Base-by-base conservation (phyloP, 352 stramenopile genomes). In the Pythium plurisporium region DNA sequence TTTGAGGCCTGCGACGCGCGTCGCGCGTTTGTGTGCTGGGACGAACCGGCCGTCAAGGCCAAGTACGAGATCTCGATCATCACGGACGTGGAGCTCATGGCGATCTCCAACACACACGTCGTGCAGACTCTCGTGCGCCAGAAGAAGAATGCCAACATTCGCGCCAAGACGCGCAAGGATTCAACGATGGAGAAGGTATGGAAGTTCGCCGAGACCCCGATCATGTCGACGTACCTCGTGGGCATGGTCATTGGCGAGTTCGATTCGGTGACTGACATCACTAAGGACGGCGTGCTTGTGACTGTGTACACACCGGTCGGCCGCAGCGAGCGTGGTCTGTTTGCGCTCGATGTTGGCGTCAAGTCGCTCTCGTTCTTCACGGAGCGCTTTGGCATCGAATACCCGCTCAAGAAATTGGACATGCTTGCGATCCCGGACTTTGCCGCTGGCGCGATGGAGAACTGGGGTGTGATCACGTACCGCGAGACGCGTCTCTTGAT, bases 161-260 rank as follows among this genome's bases (percentile, higher is more conserved):
- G 78, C 17, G 55, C 71, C 42, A 65, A 71, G 15, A 69, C 78
- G 38, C 73, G 78, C 38, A 70, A 58, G 19, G 69, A 84, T 43
- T 45, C 63, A 10, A 45, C 61, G 2, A 71, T 67, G 25, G 80
- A 91, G 53, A 91, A 91, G 56, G 30, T 82, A 8, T 92, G 81
- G 79, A 83, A 80, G 41, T 98, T 97, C 68, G 74, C 91, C n/a
- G 85, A 96, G 61, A 96, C 94, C 23, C 96, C 96, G 0, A 79
- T 96, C 58, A 99, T 99, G 96, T 98, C 86, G 46, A 98, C 95
- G 22, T 99, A 99, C 79, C 74, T 99, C 0, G 73, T 99, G 25
- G 96, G 94, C 1, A 98, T 96, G 65, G 81, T 93, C 54, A 82
- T 99, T 17, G 95, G 95, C 44, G 93, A 99, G 74, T 99, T 99